These are phyloP conservation scores for Chlamydomonas asymmetrica DNA, from an alignment of 139 green algal genomes.

Conservation along the genomic window DNA sequence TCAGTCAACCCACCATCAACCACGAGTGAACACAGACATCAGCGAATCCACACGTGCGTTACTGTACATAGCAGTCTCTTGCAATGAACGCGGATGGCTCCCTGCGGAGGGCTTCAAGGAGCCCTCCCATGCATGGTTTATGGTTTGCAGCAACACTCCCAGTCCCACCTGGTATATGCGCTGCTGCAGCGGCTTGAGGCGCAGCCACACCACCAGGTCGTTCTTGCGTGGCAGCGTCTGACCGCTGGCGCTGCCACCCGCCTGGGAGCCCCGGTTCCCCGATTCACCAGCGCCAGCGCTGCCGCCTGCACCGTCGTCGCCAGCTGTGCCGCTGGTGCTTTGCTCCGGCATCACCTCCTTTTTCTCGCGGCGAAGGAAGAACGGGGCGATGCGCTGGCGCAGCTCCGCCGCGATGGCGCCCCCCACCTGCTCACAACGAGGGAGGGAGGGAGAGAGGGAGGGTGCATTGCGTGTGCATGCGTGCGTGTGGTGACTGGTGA, in stretches of 20 bases:
- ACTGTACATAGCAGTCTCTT: too few relatives aligned
- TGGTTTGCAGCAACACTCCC: neutral
- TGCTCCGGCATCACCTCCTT: slow-evolving; percentile 64
- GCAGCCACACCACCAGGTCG: slow-evolving; percentile 95
- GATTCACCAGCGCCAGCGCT: neutral
- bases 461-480: too few relatives aligned
- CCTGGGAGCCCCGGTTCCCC: slow-evolving; percentile 1
- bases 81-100: too few relatives aligned
- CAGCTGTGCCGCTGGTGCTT: neutral
- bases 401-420: slow-evolving; percentile 62
- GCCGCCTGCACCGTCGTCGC: neutral
- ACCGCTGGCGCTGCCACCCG: slow-evolving; percentile 12
- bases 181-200: slow-evolving; percentile 68
- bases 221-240: slow-evolving; percentile 73
- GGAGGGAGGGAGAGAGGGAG: too few relatives aligned
- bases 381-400: slow-evolving; percentile 67
- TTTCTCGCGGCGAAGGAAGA: slow-evolving; percentile 91
- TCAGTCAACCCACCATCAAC: too few relatives aligned
- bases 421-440: too few relatives aligned
- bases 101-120: too few relatives aligned
- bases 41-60: too few relatives aligned
- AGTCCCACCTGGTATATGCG: slow-evolving; percentile 63
- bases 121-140: too few relatives aligned
- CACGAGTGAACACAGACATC: too few relatives aligned
- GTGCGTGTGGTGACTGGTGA: too few relatives aligned